phyloP scores from a whole-genome alignment of 2,329 filamentous ascomycete species.

The Botrytis galanthina region DNA sequence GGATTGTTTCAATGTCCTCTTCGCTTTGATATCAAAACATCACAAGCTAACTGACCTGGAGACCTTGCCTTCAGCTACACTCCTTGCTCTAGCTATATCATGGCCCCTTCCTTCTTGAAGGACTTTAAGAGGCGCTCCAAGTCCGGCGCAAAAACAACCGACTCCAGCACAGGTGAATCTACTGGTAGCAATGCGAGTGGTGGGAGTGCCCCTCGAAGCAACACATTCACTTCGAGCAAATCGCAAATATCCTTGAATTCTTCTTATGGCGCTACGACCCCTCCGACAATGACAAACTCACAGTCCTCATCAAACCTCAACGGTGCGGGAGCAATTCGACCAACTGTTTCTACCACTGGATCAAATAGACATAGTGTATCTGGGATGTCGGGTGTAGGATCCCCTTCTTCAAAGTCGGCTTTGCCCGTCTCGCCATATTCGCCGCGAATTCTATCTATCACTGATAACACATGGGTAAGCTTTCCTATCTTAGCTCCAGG shows the following conservation, averaged over 20 bases:
- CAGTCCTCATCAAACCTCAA: conserved; percentile 65
- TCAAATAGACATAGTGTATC: conserved; percentile 62
- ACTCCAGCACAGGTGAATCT: conserved; percentile 41
- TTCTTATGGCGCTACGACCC: conserved; percentile 56
- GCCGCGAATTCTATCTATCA: conserved; percentile 74
- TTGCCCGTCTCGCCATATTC: conserved; percentile 74
- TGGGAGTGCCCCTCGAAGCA: conserved; percentile 32
- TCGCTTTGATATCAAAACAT: neutral
- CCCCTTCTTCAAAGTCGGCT: conserved; percentile 53
- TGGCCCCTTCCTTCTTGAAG: conserved; percentile 68
- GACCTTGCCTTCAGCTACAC: neutral
- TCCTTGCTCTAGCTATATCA: conserved; percentile 34
- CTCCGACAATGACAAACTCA: conserved; percentile 28
- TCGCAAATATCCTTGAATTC: conserved; percentile 56
- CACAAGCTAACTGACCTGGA: neutral
- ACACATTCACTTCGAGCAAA: conserved; percentile 55
- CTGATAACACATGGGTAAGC: conserved; percentile 78
- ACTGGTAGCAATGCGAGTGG: conserved; percentile 42
- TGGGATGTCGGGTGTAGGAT: conserved; percentile 60
- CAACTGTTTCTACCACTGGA: conserved; percentile 41
- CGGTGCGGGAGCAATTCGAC: conserved; percentile 51
- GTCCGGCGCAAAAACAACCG: conserved; percentile 67
- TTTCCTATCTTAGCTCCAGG: neutral
- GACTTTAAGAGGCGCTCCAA: conserved; percentile 74
- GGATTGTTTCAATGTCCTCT: neutral